Evolutionary conservation across 495 filamentous ascomycete species (phyloP), one percentile per base, ranked within the genome.

Genomic region (Astrothelium macrocarpum): DNA sequence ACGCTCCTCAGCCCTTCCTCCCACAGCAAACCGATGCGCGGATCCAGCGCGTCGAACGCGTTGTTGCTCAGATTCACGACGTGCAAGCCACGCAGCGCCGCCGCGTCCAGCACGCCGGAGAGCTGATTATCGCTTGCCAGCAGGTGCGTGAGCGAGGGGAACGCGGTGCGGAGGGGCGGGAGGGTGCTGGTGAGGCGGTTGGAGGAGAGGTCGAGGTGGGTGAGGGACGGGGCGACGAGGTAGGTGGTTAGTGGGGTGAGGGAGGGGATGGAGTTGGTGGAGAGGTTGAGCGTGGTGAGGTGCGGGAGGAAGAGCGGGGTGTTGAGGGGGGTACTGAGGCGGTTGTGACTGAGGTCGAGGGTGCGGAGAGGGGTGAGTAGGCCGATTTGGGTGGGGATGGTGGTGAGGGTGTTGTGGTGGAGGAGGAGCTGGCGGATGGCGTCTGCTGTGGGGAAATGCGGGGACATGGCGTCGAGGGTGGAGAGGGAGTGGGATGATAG

Each of bases 61-160:
- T 97, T 97, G 68, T 89, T 90, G 62, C 82, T 83, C 10, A 90
- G 81, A 74, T 96, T 90, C 12, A 95, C 78, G 1, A 87, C 78
- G 64, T 84, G 82, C 64, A 96, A 74, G 0, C 93, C 93, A 64
- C 83, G 82, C 36, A 95, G 82, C 7, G 82, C 72, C 36, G 92
- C 89, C 1, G 90, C 87, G 0, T 86, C 81, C 10, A 96, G 78
- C 23, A 87, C 84, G 53, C 80, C 74, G 46, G 80, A 74, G 31
- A 95, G 78, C 53, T 83, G 81, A 70, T 97, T 97, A 64, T 96
- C 89, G 1, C 86, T 81, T 7, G 86, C 86, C 14, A 89, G 74
- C 43, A 97, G 77, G 1, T 83, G 80, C 0, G 76, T 78, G 25
- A 98, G 74, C 11, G 76, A 79, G 2, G 90, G 88, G 72, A 89